phyloP scores from a whole-genome alignment of 1,284 basidiomycete genomes.

The Apiotrichum montevideense region DNA sequence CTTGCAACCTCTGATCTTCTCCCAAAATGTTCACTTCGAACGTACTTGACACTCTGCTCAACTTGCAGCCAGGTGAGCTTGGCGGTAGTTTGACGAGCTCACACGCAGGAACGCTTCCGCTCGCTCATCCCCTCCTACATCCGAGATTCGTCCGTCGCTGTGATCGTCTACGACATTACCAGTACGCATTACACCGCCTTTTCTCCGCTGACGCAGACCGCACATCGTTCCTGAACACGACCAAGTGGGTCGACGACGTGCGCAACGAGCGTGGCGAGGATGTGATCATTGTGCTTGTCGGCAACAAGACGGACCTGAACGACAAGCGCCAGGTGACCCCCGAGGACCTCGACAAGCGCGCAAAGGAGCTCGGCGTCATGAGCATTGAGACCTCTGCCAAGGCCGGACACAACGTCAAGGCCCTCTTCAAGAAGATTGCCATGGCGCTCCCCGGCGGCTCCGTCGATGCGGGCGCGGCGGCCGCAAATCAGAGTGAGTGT shows the following conservation, averaged over 20 bases:
- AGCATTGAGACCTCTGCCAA: slow-evolving; percentile 99
- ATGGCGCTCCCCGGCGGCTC: slow-evolving; percentile 96
- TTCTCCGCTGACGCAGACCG: slow-evolving; percentile 59
- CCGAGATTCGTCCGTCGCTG: slow-evolving; percentile 94
- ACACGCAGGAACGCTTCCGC: slow-evolving; percentile 81
- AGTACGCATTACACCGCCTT: slow-evolving; percentile 56
- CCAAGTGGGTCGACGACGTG: slow-evolving; percentile 99
- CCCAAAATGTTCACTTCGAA: background rate
- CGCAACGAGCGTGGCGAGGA: slow-evolving; percentile 95
- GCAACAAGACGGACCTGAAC: slow-evolving; percentile 92
- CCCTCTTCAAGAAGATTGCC: slow-evolving; percentile 96
- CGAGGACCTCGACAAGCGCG: slow-evolving; percentile 89
- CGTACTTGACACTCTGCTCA: too few relatives aligned
- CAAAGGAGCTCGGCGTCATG: slow-evolving; percentile 92
- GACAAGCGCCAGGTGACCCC: slow-evolving; percentile 76
- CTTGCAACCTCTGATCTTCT: too few relatives aligned
- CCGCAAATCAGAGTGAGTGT: slow-evolving; percentile 51
- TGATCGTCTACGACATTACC: slow-evolving; percentile 98
- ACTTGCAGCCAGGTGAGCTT: slow-evolving; percentile 27
- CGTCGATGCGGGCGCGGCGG: slow-evolving; percentile 59
- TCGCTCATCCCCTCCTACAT: slow-evolving; percentile 99
- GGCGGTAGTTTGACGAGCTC: slow-evolving; percentile 14
- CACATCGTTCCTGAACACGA: slow-evolving; percentile 91
- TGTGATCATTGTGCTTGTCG: slow-evolving; percentile 96
- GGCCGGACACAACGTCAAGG: slow-evolving; percentile 98